Percentiles rank a stretch among this genome's conserved stretches.
phyloP scores from a whole-genome alignment of 345 rosid genomes.

The Turnera subulata region DNA sequence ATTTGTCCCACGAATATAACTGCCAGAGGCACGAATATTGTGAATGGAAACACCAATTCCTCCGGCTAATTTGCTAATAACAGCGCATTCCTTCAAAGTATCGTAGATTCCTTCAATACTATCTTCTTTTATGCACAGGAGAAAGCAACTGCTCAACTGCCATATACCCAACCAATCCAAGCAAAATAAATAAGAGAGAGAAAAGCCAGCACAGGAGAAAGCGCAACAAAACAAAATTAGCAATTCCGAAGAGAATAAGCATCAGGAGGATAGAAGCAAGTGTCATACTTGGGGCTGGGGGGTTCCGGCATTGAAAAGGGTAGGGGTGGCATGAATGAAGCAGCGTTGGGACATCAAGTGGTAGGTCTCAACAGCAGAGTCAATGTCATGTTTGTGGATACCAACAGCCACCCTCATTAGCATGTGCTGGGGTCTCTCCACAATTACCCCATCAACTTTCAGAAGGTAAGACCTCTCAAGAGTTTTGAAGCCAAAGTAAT shows the following conservation, averaged over 20 bases:
- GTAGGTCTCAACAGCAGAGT: conserved; percentile 58
- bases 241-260: not conserved
- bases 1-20: conserved; percentile 61
- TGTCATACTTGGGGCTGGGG: conserved; percentile 63
- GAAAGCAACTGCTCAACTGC: conserved; percentile 85
- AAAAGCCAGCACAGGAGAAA: not conserved
- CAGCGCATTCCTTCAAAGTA: conserved; percentile 86
- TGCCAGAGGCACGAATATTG: conserved; percentile 64
- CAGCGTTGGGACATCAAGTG: conserved; percentile 86
- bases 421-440: conserved; percentile 87
- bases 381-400: conserved; percentile 67
- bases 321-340: conserved; percentile 94
- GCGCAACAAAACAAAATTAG: not conserved
- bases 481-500: conserved; percentile 87
- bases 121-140: conserved; percentile 84
- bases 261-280: not conserved
- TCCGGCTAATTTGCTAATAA: conserved; percentile 83
- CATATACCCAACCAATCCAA: not conserved
- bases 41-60: conserved; percentile 88
- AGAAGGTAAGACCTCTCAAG: conserved; percentile 85
- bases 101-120: conserved; percentile 90
- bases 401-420: conserved; percentile 90
- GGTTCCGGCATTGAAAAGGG: conserved; percentile 83
- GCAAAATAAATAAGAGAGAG: not conserved
- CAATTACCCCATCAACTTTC: conserved; percentile 76